Evolutionary conservation across 768 basidiomycete species (phyloP).

Genomic region (Lactifluus rugatus): DNA sequence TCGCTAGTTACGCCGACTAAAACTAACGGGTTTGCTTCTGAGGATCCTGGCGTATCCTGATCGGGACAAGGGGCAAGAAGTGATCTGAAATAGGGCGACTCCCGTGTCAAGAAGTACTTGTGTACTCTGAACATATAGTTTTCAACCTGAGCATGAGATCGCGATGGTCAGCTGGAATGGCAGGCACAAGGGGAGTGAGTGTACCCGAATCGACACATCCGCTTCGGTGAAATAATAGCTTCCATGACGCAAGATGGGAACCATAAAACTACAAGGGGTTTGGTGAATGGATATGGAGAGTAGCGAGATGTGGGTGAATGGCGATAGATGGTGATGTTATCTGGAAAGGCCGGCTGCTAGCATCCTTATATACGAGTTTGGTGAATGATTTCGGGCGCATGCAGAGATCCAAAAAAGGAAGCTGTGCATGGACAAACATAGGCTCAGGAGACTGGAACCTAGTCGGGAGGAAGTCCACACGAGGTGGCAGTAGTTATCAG

Average conservation of each 20-base stretch:
- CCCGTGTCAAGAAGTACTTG: conserved; percentile 4
- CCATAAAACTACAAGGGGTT: background rate
- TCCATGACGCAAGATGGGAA: background rate
- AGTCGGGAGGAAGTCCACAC: background rate
- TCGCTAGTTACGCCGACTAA: conserved; percentile 23
- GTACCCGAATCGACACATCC: conserved; percentile 1
- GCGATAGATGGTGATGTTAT: conserved; percentile 2
- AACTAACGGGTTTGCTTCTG: conserved; percentile 25
- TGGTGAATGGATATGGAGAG: background rate
- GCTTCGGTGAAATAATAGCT: conserved; percentile 9
- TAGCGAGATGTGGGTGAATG: background rate
- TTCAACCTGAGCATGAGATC: conserved; percentile 22
- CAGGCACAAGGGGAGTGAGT: background rate
- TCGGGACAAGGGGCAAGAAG: conserved; percentile 4
- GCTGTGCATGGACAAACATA: background rate
- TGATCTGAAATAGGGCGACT: conserved; percentile 8
- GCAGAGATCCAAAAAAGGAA: background rate
- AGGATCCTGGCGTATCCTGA: conserved; percentile 24
- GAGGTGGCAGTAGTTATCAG: background rate
- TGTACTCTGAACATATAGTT: conserved; percentile 8
- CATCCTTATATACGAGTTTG: conserved; percentile 7
- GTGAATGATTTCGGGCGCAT: background rate
- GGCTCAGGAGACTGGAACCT: background rate
- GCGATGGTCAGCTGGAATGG: background rate
- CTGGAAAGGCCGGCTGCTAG: background rate